Conservation (phyloP, 352 stramenopile genomes). For the Globisporangium abappressorium region DNA sequence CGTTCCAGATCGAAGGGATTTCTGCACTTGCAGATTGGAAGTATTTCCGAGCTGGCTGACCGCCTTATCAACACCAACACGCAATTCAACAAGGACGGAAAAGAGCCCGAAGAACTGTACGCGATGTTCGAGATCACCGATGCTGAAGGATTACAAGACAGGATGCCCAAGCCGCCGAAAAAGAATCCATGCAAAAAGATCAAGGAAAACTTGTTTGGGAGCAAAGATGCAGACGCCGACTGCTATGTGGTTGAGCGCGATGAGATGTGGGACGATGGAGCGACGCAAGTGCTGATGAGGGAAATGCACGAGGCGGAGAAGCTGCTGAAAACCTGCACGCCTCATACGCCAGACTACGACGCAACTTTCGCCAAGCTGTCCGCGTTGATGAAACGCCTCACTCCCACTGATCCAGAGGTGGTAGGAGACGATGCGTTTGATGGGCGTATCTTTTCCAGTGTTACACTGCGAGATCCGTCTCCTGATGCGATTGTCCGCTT, state of each 20-base stretch:
- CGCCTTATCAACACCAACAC: conserved; percentile 27
- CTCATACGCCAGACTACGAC: conserved; percentile 21
- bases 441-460: conserved; percentile 38
- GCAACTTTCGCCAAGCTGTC: conserved; percentile 19
- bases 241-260: conserved; percentile 26
- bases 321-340: conserved; percentile 18
- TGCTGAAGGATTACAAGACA: conserved; percentile 17
- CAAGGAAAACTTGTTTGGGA: conserved; percentile 27
- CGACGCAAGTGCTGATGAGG: conserved; percentile 34
- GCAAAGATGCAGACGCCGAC: conserved; percentile 14
- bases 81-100: conserved; percentile 27
- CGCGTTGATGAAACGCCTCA: conserved; percentile 23
- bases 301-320: conserved; percentile 27
- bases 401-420: background rate
- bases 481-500: conserved; percentile 45
- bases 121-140: conserved; percentile 42
- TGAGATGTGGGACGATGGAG: conserved; percentile 36
- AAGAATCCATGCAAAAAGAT: conserved; percentile 8
- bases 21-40: conserved; percentile 34
- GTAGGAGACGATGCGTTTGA: conserved; percentile 16
- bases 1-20: conserved; percentile 31
- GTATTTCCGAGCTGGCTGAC: conserved; percentile 40
- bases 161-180: conserved; percentile 9
- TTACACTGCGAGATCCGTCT: conserved; percentile 33
- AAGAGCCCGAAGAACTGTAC: conserved; percentile 41